Base-by-base conservation (phyloP, 2,329 filamentous ascomycete genomes). In the Exophiala oligosperma region DNA sequence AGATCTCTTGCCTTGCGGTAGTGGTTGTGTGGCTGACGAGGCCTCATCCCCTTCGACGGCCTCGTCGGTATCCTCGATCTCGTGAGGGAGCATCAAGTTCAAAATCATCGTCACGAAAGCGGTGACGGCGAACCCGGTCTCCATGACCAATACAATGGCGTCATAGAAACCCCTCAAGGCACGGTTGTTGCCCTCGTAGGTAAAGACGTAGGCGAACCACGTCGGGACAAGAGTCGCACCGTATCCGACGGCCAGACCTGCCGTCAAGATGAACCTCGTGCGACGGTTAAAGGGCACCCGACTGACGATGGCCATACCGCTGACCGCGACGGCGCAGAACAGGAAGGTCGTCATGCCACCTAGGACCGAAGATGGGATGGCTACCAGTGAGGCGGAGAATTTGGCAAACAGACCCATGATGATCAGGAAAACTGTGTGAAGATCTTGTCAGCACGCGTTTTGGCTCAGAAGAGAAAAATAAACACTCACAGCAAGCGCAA, bases 81-180 rank as follows among this genome's bases (percentile, higher is more conserved):
- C 91, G 67, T 90, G 87, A 0, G 86, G 84, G 14, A 96, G 74
- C 0, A 84, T 65, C 50, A 94, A 72, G 70, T 96, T 96, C 50
- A 96, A 78, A 23, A 90, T 72, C 69, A 94, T 79, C 51, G 85
- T 85, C 41, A 92, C 70, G 24, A 92, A 81, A 0, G 89, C 92
- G 0, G 89, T 88, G 21, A 96, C 79, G 1, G 76, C 75, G 44
- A 78, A 78, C 0, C 76, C 76, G 24, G 76, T 91, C 74, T 88
- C 83, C 83, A 91, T 87, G 57, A 92, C 78, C 41, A 92, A 76
- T 3, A 81, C 80, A 57, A 91, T 73, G 8, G 75, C 76, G 56
- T 77, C 70, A 32, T 77, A 68, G 56, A 79, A 69, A 1, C 76
- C 76, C 72, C 89, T 88, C 70, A 92, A 85, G 32, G 87, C 81